Evolutionary conservation across 225 moss, liverwort and hornwort genomes (phyloP).

Genomic region (Straminergon stramineum): DNA sequence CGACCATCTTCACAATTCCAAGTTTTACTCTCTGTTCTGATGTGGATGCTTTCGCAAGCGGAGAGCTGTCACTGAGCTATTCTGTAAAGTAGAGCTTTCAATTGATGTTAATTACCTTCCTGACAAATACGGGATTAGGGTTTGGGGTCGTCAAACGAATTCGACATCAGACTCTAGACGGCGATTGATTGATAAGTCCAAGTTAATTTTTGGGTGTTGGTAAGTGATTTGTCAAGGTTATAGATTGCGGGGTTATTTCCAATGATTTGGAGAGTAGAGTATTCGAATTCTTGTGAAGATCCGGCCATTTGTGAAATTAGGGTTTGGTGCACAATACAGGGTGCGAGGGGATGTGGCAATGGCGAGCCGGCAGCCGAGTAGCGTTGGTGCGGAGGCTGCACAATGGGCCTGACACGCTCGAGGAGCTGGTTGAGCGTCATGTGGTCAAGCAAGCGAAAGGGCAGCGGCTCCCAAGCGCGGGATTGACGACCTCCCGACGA

Average conservation of each 20-base stretch:
- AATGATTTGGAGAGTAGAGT: background rate
- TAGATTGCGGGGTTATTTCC: background rate
- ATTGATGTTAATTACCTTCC: background rate
- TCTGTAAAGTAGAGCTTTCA: background rate
- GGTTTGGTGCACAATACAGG: background rate
- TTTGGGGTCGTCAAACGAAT: background rate
- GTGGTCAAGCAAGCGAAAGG: slow-evolving; percentile 10
- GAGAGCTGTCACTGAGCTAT: background rate
- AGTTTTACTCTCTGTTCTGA: background rate
- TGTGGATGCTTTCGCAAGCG: background rate
- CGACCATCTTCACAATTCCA: background rate
- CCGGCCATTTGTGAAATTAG: background rate
- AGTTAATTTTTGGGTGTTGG: background rate
- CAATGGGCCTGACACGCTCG: slow-evolving; percentile 41
- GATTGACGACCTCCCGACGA: slow-evolving; percentile 55
- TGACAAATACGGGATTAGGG: background rate
- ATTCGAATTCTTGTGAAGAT: background rate
- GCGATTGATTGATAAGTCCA: background rate
- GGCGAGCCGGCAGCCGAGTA: slow-evolving; percentile 9
- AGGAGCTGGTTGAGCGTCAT: slow-evolving; percentile 50
- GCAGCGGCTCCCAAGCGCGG: slow-evolving; percentile 13
- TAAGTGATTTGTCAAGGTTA: background rate
- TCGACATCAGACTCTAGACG: background rate
- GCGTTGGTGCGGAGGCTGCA: slow-evolving; percentile 22
- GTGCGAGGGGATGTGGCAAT: slow-evolving; percentile 26